Base-by-base conservation (phyloP, 805 yeast species). In the Candida germanica region DNA sequence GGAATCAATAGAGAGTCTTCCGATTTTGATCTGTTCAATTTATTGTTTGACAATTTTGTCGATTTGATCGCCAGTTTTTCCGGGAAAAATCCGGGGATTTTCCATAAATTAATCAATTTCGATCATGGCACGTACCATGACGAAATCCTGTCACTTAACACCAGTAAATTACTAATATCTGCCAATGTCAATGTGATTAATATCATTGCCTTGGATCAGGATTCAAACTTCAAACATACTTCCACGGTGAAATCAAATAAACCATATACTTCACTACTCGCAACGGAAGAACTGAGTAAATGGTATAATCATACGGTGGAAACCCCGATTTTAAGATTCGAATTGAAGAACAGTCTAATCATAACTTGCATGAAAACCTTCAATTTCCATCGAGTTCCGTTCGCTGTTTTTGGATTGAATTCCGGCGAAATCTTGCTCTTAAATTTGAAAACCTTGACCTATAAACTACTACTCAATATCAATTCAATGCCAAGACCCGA, bases 371-470 rank as follows among this genome's bases (percentile, higher is more conserved):
- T 73, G 26, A 51, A 62, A 11, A 40, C 66, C 2, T 61, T 64
- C 35, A 48, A 53, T 15, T 35, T 50, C 3, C 28, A 51, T 6
- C 45, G 50, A 19, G 61, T 61, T 24, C 58, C 83, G 6, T 79
- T 79, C 34, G 62, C 80, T 5, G 58, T 78, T 2, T 44, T 80
- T 13, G 93, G 91, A 1, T 72, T 79, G 43, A 74, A 80, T 13
- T 59, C 79, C 1, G 87, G 91, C n/a, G 87, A 80, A 46, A 54
- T 83, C 2, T 43, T 83, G 5, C 69, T 87, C 71, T 42, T 80
- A 23, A 83, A 81, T 44, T 72, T 81, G 53, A 40, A 53, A 56
- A 39, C 69, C 59, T 44, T 64, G 51, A 40, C 62, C 52, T 44
- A 69, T 77, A 33, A 74, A 67, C 27, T 60, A 54, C 32, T 73